Conservation (phyloP, 148 eudicot genomes). For the Bassia scoparia region DNA sequence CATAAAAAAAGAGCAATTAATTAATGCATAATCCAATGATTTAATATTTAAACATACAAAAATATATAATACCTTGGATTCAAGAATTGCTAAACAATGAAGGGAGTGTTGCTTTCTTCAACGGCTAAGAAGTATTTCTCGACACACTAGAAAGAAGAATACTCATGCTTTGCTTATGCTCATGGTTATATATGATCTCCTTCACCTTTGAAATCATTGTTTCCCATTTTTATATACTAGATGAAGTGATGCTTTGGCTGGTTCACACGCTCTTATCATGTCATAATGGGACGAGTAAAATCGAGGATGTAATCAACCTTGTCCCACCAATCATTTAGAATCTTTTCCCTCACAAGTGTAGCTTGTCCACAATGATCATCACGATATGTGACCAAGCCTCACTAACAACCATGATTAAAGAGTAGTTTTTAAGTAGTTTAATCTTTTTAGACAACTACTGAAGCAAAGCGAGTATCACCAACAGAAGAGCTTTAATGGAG, state of each 20-base stretch:
- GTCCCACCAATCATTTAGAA: conserved; percentile 2
- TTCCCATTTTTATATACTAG: not conserved
- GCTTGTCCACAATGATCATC: not conserved
- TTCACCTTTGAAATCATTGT: not conserved
- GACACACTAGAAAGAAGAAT: conserved; percentile 14
- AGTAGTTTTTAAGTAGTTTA: conserved; percentile 3
- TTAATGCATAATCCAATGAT: not conserved
- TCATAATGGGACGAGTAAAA: not conserved
- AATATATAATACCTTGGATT: conserved; percentile 12
- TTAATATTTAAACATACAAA: not conserved
- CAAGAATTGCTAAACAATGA: conserved; percentile 28
- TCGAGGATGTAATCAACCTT: conserved; percentile 14
- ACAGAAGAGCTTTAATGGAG: conserved; percentile 22
- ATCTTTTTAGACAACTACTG: conserved; percentile 20
- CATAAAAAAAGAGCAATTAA: too few relatives aligned
- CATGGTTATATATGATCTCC: not conserved
- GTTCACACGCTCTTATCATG: not conserved
- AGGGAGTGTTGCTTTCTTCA: conserved; percentile 30
- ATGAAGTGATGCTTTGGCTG: not conserved
- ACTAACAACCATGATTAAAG: conserved; percentile 8
- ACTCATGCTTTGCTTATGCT: not conserved
- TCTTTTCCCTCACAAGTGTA: conserved; percentile 11
- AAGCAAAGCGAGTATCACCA: conserved; percentile 25
- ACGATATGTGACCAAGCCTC: not conserved
- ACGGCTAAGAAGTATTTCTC: conserved; percentile 15